A percentile compares a stretch with the other conserved stretches of the same genome.
Evolutionary conservation across 2,329 filamentous ascomycete genomes (phyloP).

Genomic region (Xylariaceae sp.): DNA sequence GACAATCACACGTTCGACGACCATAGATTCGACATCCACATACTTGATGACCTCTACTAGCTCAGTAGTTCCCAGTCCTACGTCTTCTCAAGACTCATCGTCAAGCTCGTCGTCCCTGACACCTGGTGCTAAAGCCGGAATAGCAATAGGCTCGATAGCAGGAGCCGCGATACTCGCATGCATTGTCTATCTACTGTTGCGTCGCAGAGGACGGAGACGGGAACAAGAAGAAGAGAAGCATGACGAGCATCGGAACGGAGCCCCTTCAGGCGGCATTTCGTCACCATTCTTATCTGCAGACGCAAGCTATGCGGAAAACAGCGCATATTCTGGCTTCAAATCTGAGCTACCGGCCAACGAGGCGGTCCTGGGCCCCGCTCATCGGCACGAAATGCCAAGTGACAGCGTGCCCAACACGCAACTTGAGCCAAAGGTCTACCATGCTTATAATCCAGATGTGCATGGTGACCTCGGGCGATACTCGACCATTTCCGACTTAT

Average conservation of each 20-base stretch:
- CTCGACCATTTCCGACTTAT: slow-evolving; percentile 1
- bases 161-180: slow-evolving; percentile 10
- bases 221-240: not conserved
- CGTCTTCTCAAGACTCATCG: slow-evolving; percentile 1
- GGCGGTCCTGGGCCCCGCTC: no score
- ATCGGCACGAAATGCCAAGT: not conserved
- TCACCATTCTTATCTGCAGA: not conserved
- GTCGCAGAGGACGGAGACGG: slow-evolving; percentile 9
- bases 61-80: not conserved
- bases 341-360: slow-evolving; percentile 16
- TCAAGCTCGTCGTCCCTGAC: slow-evolving; percentile 1
- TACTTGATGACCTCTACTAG: not conserved
- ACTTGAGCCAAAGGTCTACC: no score
- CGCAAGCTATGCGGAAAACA: not conserved
- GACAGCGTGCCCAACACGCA: no score
- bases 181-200: slow-evolving; percentile 8
- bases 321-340: slow-evolving; percentile 6
- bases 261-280: not conserved
- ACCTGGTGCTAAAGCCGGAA: slow-evolving; percentile 8
- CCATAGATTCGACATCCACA: slow-evolving; percentile 1
- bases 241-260: not conserved
- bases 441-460: no score
- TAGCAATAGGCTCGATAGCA: slow-evolving; percentile 12
- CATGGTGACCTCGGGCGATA: not conserved
- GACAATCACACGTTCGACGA: not conserved